These are phyloP conservation scores for Suhomyces sp. DNA, from an alignment of 805 yeast genomes.

Conservation along the genomic window DNA sequence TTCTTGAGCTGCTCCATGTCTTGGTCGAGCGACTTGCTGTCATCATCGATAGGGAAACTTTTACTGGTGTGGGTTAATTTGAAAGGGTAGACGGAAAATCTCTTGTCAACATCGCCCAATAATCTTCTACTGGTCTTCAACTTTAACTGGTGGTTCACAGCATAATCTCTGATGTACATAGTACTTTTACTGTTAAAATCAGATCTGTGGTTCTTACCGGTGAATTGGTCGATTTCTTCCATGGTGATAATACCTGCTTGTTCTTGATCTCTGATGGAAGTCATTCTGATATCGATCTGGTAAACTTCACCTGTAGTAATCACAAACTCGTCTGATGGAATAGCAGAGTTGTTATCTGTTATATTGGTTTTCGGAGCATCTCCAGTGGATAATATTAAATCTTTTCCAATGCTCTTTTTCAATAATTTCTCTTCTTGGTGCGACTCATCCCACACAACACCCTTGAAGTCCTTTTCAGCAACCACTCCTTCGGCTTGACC, in stretches of 20 bases:
- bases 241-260: slow-evolving; percentile 69
- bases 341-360: slow-evolving; percentile 44
- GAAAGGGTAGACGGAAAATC: slow-evolving; percentile 86
- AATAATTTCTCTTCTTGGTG: slow-evolving; percentile 68
- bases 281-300: slow-evolving; percentile 77
- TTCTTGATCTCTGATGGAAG: slow-evolving; percentile 52
- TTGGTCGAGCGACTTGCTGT: slow-evolving; percentile 36
- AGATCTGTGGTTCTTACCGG: slow-evolving; percentile 59
- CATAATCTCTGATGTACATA: slow-evolving; percentile 79
- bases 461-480: slow-evolving; percentile 89
- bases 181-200: slow-evolving; percentile 62
- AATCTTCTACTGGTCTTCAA: slow-evolving; percentile 71
- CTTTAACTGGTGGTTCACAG: slow-evolving; percentile 74
- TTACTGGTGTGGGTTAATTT: slow-evolving; percentile 71
- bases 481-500: slow-evolving; percentile 94
- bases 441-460: slow-evolving; percentile 83
- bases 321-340: slow-evolving; percentile 70
- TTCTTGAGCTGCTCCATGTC: slow-evolving; percentile 41
- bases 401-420: slow-evolving; percentile 34
- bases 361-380: slow-evolving; percentile 5
- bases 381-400: slow-evolving; percentile 37
- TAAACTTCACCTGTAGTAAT: slow-evolving; percentile 84
- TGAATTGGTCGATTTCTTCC: slow-evolving; percentile 60
- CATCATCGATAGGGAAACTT: slow-evolving; percentile 54
- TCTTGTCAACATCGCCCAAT: slow-evolving; percentile 65